Evolutionary conservation across 768 basidiomycete species (phyloP).

Genomic region (Collybiopsis luxurians): DNA sequence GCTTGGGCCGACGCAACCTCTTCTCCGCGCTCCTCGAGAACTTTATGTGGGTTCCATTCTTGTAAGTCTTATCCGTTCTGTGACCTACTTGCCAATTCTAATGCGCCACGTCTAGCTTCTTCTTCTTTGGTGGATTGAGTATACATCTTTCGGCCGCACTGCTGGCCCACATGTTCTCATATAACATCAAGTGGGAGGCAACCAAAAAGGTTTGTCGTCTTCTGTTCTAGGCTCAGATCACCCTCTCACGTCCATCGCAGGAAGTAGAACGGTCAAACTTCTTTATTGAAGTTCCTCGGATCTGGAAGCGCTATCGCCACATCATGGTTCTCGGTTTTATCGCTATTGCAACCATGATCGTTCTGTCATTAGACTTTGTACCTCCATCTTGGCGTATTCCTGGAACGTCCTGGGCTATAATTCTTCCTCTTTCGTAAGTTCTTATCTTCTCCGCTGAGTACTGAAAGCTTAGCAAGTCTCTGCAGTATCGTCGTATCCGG

Average conservation of each 20-base stretch:
- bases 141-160: conserved; percentile 66
- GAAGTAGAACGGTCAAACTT: conserved; percentile 88
- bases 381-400: conserved; percentile 65
- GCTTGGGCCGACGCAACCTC: conserved; percentile 55
- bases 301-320: conserved; percentile 75
- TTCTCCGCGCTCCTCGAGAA: conserved; percentile 55
- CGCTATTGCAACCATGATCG: conserved; percentile 49
- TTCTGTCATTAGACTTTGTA: conserved; percentile 53
- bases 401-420: conserved; percentile 66
- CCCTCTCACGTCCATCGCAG: conserved; percentile 30
- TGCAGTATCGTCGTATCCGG: conserved; percentile 57
- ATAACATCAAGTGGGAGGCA: conserved; percentile 76
- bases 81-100: not conserved
- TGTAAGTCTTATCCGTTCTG: conserved; percentile 42
- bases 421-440: conserved; percentile 68
- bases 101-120: conserved; percentile 45
- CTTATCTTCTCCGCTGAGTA: no score
- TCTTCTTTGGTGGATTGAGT: conserved; percentile 76
- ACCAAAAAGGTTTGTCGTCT: conserved; percentile 56
- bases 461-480: not conserved
- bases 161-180: conserved; percentile 70
- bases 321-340: conserved; percentile 55
- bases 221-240: conserved; percentile 5
- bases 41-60: conserved; percentile 68
- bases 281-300: conserved; percentile 86